These are phyloP conservation scores for Penicillium sp. DNA, from an alignment of 2,329 filamentous ascomycete species.

Conservation along the genomic window DNA sequence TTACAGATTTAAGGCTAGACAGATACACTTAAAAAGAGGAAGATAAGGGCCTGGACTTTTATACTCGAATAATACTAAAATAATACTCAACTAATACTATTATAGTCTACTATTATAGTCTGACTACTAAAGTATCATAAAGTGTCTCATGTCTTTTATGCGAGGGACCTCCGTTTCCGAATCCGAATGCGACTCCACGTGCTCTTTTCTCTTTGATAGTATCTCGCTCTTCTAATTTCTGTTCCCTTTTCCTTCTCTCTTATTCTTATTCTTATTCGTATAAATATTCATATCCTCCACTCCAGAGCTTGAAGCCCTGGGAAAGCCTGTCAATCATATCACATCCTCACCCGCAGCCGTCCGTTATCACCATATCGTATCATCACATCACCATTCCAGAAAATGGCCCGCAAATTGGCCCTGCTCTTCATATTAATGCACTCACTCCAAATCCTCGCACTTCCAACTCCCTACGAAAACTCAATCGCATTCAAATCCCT, in stretches of 20 bases:
- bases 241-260: neutral
- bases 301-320: too few relatives aligned
- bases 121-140: too few relatives aligned
- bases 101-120: too few relatives aligned
- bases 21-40: neutral
- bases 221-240: neutral
- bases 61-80: too few relatives aligned
- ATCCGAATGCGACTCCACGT: neutral
- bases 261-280: too few relatives aligned
- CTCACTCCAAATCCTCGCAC: neutral
- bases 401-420: constrained; percentile 1
- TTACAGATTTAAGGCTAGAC: neutral
- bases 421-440: neutral
- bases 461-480: neutral
- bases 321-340: neutral
- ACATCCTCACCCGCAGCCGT: neutral
- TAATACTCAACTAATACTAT: neutral
- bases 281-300: too few relatives aligned
- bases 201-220: neutral
- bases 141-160: neutral
- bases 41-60: neutral
- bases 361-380: neutral
- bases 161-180: neutral
- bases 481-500: neutral
- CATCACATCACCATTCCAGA: neutral